phyloP scores from a whole-genome alignment of 2,329 filamentous ascomycete genomes.

The Fusarium sp. region DNA sequence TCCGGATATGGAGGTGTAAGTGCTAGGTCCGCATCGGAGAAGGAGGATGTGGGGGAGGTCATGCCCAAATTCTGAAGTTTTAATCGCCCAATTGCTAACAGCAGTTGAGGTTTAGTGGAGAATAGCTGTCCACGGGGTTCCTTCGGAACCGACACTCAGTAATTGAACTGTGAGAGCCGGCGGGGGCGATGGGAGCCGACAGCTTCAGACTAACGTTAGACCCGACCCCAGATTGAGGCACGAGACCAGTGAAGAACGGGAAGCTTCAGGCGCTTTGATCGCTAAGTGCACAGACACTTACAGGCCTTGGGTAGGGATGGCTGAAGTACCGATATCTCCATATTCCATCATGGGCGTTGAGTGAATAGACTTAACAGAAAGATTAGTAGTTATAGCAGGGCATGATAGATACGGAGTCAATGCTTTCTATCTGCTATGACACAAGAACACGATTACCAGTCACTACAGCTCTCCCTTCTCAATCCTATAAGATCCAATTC shows the following conservation, averaged over 20 bases:
- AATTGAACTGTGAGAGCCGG: conserved; percentile 15
- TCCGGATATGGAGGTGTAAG: no score
- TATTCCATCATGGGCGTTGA: not conserved
- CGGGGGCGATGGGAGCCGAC: conserved; percentile 27
- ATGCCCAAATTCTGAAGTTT: not conserved
- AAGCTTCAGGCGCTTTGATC: conserved; percentile 37
- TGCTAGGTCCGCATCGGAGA: not conserved
- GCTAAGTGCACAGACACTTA: conserved; percentile 5
- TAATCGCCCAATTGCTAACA: not conserved
- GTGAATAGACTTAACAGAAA: not conserved
- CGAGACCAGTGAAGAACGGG: conserved; percentile 21
- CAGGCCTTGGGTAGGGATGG: not conserved
- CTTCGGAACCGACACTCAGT: conserved; percentile 26
- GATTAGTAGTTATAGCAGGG: conserved; percentile 22
- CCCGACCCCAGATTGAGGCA: conserved; percentile 15
- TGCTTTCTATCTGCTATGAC: not conserved
- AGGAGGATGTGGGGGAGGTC: conserved; percentile 16
- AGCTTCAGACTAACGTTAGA: not conserved
- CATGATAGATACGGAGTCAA: not conserved
- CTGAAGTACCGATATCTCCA: conserved; percentile 6
- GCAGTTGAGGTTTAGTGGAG: not conserved
- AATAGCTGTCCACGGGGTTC: conserved; percentile 4
- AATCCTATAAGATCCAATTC: not conserved
- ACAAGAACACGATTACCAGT: not conserved
- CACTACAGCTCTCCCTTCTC: not conserved